Evolutionary conservation across 2,329 filamentous ascomycete genomes (phyloP), one percentile per base, ranked within the genome.

Genomic region (Diplocarpon rosae): DNA sequence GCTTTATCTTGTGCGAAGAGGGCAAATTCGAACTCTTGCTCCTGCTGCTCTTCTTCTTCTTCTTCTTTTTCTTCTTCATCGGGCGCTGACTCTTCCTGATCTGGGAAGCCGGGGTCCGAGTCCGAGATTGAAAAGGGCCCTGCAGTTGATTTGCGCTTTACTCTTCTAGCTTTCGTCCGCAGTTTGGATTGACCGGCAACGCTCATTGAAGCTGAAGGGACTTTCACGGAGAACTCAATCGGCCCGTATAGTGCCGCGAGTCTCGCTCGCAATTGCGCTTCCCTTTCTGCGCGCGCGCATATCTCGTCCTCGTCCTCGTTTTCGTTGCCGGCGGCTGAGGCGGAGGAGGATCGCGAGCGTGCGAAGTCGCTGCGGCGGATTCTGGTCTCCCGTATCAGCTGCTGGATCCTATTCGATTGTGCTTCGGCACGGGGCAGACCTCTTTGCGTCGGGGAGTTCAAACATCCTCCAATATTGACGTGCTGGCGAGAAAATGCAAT

Each of bases 361-460:
- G 66, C 65, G 15, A 80, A 61, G 32, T 79, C 73, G 51, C 72
- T 67, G 43, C 76, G 68, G 27, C 75, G 69, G 43, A 80, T 70
- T 50, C 76, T 62, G n/a, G 43, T 9, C 5, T 14, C 5, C 9
- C 3, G 3, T 12, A 32, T 32, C 10, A 32, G 30, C 30, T 11
- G 11, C 17, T 17, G 17, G 17, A 2, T 32, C 28, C 16, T 37
- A 7, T 24, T 7, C 3, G 24, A 29, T 17, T 5, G 12, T 6
- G 10, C 7, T 2, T 17, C 10, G 11, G 4, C 20, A 9, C 4
- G 29, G 2, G 2, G 15, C 12, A 6, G 14, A 74, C 72, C 70
- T 66, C 57, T 75, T 75, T 38, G 71, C 69, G 45, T 72, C 65
- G 29, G 72, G 70, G 8, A 73, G 43, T 33, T 71, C 69, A 52